These are phyloP conservation scores for Penicillium tannophilum DNA, from an alignment of 495 filamentous ascomycete species.

Conservation along the genomic window DNA sequence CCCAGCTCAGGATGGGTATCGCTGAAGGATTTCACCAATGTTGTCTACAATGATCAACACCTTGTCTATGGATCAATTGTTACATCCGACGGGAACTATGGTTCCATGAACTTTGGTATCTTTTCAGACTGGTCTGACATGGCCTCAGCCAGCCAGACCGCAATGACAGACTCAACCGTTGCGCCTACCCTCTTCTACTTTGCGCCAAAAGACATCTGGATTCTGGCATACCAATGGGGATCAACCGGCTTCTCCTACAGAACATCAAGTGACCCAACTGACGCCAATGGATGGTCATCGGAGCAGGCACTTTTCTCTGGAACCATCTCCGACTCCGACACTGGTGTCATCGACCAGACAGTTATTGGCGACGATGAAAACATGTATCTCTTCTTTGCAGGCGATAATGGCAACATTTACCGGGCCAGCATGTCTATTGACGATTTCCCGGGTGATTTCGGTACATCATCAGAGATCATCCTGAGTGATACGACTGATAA, in stretches of 20 bases:
- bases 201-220: slow-evolving; percentile 58
- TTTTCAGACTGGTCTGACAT: too few relatives aligned
- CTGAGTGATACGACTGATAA: too few relatives aligned
- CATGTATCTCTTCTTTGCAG: slow-evolving; percentile 68
- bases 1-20: too few relatives aligned
- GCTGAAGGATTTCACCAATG: too few relatives aligned
- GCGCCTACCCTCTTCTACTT: slow-evolving; percentile 65
- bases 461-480: too few relatives aligned
- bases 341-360: slow-evolving; percentile 54
- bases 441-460: too few relatives aligned
- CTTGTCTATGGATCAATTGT: too few relatives aligned
- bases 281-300: too few relatives aligned
- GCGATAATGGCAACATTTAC: slow-evolving; percentile 68
- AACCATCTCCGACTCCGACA: background rate
- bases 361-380: slow-evolving; percentile 48
- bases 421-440: slow-evolving; percentile 35
- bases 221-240: slow-evolving; percentile 63
- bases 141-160: slow-evolving; percentile 52
- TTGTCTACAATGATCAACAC: too few relatives aligned
- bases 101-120: too few relatives aligned
- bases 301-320: too few relatives aligned
- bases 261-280: slow-evolving; percentile 40
- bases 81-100: too few relatives aligned
- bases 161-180: slow-evolving; percentile 49
- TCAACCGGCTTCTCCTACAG: slow-evolving; percentile 57